Conservation (phyloP, 306 rosid genomes). For the Castanospermum australe region DNA sequence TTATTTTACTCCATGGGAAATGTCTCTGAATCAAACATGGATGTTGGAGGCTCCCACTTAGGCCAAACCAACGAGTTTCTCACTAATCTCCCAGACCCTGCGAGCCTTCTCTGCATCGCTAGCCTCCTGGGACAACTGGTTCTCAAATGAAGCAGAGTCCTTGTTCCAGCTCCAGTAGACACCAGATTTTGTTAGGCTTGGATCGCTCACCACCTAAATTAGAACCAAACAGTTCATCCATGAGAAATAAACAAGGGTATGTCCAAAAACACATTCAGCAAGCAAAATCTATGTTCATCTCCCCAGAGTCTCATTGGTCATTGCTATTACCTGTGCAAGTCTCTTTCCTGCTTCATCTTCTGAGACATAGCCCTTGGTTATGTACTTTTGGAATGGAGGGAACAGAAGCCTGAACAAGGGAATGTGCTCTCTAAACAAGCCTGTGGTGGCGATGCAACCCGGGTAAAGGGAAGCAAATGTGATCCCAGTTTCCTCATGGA, state of each 20-base stretch:
- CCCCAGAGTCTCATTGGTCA: neutral
- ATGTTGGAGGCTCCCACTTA: conserved; percentile 15
- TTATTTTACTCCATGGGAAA: conserved; percentile 21
- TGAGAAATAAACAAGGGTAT: neutral
- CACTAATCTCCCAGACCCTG: conserved; percentile 79
- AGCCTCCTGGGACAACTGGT: conserved; percentile 77
- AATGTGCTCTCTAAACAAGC: conserved; percentile 90
- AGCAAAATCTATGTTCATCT: neutral
- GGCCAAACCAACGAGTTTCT: conserved; percentile 80
- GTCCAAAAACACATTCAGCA: neutral
- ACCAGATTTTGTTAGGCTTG: conserved; percentile 83
- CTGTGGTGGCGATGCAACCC: conserved; percentile 92
- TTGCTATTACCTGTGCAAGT: conserved; percentile 76
- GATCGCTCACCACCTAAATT: conserved; percentile 71
- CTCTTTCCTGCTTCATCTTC: conserved; percentile 87
- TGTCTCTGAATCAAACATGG: neutral
- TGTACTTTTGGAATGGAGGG: conserved; percentile 91
- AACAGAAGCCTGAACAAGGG: conserved; percentile 81
- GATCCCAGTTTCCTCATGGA: conserved; percentile 86
- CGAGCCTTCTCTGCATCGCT: conserved; percentile 73
- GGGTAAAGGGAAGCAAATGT: conserved; percentile 90
- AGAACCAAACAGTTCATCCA: conserved; percentile 9
- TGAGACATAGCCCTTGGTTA: conserved; percentile 85
- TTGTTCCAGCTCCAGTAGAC: conserved; percentile 97
- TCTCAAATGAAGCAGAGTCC: conserved; percentile 77